Evolutionary conservation across 2,329 filamentous ascomycete species (phyloP).

Genomic region (Rutstroemia sp.): DNA sequence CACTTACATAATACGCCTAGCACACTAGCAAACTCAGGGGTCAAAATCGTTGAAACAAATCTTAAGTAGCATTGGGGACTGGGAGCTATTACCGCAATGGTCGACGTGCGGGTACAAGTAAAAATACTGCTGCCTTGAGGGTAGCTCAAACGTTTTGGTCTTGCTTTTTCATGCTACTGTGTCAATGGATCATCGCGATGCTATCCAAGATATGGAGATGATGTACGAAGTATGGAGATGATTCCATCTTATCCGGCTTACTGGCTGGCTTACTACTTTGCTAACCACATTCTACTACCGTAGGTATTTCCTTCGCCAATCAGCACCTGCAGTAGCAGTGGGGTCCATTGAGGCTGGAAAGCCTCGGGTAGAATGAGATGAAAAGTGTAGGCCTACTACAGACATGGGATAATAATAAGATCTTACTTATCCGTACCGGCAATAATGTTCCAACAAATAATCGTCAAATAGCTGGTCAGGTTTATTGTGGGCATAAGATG

Average conservation of each 20-base stretch:
- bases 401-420: too few species aligned
- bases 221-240: too few species aligned
- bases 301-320: constrained; percentile 1
- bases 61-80: too few species aligned
- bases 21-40: too few species aligned
- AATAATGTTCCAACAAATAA: background rate
- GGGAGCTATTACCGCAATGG: too few species aligned
- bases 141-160: too few species aligned
- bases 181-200: background rate
- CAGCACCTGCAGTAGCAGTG: background rate
- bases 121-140: too few species aligned
- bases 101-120: too few species aligned
- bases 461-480: background rate
- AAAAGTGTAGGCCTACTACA: too few species aligned
- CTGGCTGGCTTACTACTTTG: background rate
- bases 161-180: too few species aligned
- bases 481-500: background rate
- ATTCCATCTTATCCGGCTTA: background rate
- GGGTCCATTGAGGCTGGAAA: background rate
- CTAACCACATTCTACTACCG: background rate
- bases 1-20: too few species aligned
- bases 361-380: background rate
- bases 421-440: background rate
- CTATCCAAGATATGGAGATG: background rate
- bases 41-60: too few species aligned